A percentile compares a stretch with the other conserved stretches of the same genome.
These are phyloP conservation scores for Cerioporus squamosus DNA, from an alignment of 1,284 basidiomycete species.

Conservation along the genomic window DNA sequence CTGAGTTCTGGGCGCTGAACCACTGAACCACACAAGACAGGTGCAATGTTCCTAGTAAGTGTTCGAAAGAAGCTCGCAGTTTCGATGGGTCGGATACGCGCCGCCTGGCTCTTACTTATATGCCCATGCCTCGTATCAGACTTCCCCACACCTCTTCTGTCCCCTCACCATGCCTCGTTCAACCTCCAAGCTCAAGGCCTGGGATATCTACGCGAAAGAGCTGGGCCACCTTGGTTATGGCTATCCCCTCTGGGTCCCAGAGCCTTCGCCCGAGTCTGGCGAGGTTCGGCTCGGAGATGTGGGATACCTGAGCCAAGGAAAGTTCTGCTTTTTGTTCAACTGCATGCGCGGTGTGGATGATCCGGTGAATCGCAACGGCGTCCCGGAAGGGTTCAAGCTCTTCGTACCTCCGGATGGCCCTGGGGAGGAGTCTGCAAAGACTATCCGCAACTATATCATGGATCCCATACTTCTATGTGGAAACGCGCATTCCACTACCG, in stretches of 20 bases:
- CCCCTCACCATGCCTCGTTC: neutral
- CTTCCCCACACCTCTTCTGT: too few relatives aligned
- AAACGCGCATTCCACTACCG: neutral
- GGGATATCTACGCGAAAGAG: constrained; percentile 17
- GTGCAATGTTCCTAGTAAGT: too few relatives aligned
- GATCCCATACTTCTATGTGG: neutral
- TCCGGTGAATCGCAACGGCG: neutral
- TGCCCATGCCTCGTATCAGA: too few relatives aligned
- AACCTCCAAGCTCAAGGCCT: neutral
- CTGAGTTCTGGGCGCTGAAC: too few relatives aligned
- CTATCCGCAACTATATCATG: neutral
- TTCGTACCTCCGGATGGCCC: neutral
- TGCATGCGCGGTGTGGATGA: constrained; percentile 1
- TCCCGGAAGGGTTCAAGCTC: neutral
- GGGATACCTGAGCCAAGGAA: constrained; percentile 29
- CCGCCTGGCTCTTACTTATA: too few relatives aligned
- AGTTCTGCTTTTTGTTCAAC: constrained; percentile 34
- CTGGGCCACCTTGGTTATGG: constrained; percentile 17
- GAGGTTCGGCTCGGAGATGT: constrained; percentile 33
- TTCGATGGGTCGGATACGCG: too few relatives aligned
- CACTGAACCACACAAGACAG: too few relatives aligned
- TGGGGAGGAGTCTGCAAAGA: neutral
- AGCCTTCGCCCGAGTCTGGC: constrained; percentile 6
- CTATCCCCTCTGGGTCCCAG: constrained; percentile 23
- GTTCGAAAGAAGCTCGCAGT: too few relatives aligned